A percentile compares a stretch with the other conserved stretches of the same genome.
Conservation (phyloP, 148 eudicot species). For the Pharnaceum exiguum region DNA sequence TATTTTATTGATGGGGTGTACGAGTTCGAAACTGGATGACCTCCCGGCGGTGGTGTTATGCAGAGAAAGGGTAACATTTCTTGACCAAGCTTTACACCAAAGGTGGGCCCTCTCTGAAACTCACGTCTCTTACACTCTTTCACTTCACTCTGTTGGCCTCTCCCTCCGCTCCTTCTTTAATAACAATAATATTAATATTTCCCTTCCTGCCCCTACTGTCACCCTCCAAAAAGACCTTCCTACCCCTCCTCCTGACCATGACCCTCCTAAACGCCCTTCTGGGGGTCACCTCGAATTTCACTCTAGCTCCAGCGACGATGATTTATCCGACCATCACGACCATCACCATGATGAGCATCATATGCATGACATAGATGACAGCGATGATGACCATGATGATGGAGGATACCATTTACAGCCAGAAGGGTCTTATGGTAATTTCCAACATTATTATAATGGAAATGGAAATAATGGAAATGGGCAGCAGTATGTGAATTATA, state of each 20-base stretch:
- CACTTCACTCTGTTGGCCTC: conserved; percentile 46
- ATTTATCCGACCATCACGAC: neutral
- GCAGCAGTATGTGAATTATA: conserved; percentile 54
- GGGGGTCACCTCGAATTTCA: conserved; percentile 61
- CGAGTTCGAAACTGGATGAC: conserved; percentile 74
- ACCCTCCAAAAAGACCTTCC: conserved; percentile 20
- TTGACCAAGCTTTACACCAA: conserved; percentile 52
- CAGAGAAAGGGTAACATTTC: conserved; percentile 46
- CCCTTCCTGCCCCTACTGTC: conserved; percentile 8
- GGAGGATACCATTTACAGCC: conserved; percentile 1
- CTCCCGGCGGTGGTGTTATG: conserved; percentile 74
- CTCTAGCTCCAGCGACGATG: conserved; percentile 35
- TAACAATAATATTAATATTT: too few species aligned
- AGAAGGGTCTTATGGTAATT: conserved; percentile 28
- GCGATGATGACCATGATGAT: neutral
- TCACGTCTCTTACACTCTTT: conserved; percentile 59
- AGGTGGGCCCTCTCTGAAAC: conserved; percentile 64
- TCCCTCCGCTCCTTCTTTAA: conserved; percentile 55
- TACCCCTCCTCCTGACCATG: conserved; percentile 33
- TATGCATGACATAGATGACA: too few species aligned
- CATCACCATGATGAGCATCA: conserved; percentile 19
- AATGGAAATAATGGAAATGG: conserved; percentile 13
- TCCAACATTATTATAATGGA: conserved; percentile 17
- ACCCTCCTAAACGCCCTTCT: conserved; percentile 12
- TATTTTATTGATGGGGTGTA: conserved; percentile 56